Base-by-base conservation (phyloP, 2,329 filamentous ascomycete species). In the Fusarium oxysporum region DNA sequence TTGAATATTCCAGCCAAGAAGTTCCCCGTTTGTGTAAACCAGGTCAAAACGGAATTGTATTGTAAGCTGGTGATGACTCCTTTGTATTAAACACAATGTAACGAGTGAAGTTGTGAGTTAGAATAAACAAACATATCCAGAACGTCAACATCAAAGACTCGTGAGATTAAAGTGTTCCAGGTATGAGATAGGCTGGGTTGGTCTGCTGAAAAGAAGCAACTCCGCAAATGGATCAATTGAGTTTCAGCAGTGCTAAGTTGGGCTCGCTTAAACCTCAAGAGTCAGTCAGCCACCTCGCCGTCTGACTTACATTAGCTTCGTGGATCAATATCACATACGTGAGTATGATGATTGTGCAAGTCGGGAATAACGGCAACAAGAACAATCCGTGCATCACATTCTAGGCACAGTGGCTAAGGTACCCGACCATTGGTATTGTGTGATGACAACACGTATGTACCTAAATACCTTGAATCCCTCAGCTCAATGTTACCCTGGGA, bases 291-390 rank as follows among this genome's bases (percentile, higher is more conserved):
- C 32, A 45, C 30, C 28, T 67, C 33, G 37, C 32, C 48, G 40
- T 73, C 55, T 72, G 43, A 68, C 56, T 63, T 61, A 63, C 69
- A 65, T 62, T 59, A 68, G 47, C 45, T 51, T 19, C 44, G 41
- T 55, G 51, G 33, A 41, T n/a, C 40, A 43, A 33, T 47, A n/a
- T 17, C 48, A 55, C 47, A 30, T 65, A 55, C 51, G 61, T 64
- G 57, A 54, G 17, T 35, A 58, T 54, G 44, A 48, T 40, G 54
- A 50, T 47, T 62, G 50, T 40, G 53, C 25, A 50, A 63, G 38
- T 60, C 50, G 64, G 50, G 66, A 64, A 66, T 23, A 48, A 58
- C 61, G 64, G 58, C 44, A 60, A 53, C 44, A 48, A 64, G 43
- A 56, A 66, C 69, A 58, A 57, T 30, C 44, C 10, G 30, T 51